Conservation (phyloP, 805 yeast species). For the Danielia oregonensis region DNA sequence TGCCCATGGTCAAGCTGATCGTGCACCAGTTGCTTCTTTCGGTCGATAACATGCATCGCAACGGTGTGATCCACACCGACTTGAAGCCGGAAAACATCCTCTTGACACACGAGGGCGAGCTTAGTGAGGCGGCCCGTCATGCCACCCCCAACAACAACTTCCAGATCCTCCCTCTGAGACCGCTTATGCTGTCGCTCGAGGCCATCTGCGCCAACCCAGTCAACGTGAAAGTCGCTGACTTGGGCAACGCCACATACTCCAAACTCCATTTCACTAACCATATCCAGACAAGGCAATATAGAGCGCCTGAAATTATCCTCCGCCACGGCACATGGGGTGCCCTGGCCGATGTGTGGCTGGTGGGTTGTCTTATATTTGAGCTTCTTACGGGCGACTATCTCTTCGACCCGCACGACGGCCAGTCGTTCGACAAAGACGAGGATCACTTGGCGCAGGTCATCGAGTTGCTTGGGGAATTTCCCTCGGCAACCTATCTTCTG, state of each 20-base stretch:
- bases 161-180: constrained; percentile 16
- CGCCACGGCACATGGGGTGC: constrained; percentile 79
- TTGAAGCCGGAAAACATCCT: constrained; percentile 65
- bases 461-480: constrained; percentile 72
- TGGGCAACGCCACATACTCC: constrained; percentile 88
- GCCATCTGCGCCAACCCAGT: constrained; percentile 8
- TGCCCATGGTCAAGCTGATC: constrained; percentile 72
- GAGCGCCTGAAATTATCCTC: constrained; percentile 73
- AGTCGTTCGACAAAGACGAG: constrained; percentile 79
- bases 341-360: constrained; percentile 93
- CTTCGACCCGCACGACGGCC: constrained; percentile 84
- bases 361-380: constrained; percentile 89
- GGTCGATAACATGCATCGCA: constrained; percentile 66
- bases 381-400: constrained; percentile 90
- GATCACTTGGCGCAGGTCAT: constrained; percentile 96
- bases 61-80: constrained; percentile 75
- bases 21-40: constrained; percentile 75
- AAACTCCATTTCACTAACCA: constrained; percentile 81
- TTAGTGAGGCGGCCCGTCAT: background rate
- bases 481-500: constrained; percentile 52
- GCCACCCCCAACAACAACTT: constrained; percentile 1
- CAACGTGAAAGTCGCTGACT: constrained; percentile 78
- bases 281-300: constrained; percentile 87
- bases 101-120: constrained; percentile 5
- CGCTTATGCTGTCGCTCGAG: constrained; percentile 3